Evolutionary conservation across 176 grass and related monocot species (phyloP).

Genomic region (Pharus latifolius): DNA sequence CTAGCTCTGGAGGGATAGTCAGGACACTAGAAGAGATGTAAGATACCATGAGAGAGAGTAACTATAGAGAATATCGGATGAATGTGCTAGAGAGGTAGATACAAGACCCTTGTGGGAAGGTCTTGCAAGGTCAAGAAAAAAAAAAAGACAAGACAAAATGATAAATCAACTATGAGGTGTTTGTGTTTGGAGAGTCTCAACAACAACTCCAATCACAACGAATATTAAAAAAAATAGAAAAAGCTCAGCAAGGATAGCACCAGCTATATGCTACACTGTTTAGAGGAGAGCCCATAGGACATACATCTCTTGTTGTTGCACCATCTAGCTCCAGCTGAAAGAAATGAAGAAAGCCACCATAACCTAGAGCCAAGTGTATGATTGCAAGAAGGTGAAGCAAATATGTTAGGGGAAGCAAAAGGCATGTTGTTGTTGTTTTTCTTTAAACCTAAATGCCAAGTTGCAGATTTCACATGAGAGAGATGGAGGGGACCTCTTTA

Average conservation of each 20-base stretch:
- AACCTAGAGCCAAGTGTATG: not conserved
- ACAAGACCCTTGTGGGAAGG: not conserved
- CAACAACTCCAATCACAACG: not conserved
- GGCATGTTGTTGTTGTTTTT: not conserved
- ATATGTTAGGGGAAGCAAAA: not conserved
- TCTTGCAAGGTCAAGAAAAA: slow-evolving; percentile 59
- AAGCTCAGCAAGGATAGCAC: slow-evolving; percentile 36
- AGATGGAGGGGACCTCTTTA: not conserved
- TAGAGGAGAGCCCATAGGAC: not conserved
- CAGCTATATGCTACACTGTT: not conserved
- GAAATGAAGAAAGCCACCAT: not conserved
- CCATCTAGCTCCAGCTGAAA: not conserved
- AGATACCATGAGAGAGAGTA: not conserved
- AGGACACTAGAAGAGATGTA: not conserved
- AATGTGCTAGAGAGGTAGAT: not conserved
- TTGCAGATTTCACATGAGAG: not conserved
- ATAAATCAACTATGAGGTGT: too few species aligned
- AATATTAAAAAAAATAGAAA: not conserved
- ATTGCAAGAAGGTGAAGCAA: not conserved
- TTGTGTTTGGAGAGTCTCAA: too few species aligned
- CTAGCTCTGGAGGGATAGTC: slow-evolving; percentile 60
- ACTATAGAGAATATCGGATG: not conserved
- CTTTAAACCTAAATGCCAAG: not conserved
- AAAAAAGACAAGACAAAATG: not conserved
- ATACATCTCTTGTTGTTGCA: not conserved